A percentile compares a stretch with the other conserved stretches of the same genome.
Evolutionary conservation across 2,329 filamentous ascomycete species (phyloP).

Genomic region (Graphilbum ipis-grandicollis): DNA sequence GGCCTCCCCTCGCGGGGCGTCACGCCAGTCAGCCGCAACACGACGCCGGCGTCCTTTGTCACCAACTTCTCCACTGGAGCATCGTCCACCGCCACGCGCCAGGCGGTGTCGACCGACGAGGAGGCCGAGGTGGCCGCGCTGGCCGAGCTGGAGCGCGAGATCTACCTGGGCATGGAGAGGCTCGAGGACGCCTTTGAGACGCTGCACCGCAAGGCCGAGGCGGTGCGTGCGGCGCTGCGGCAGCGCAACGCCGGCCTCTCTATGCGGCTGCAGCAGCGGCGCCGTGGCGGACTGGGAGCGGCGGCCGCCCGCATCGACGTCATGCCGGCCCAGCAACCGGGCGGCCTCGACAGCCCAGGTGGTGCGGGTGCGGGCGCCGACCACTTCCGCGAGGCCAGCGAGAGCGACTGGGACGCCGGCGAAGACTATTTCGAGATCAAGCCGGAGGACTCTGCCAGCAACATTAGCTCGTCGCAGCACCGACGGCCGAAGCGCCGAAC

Average conservation of each 20-base stretch:
- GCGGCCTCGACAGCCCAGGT: background rate
- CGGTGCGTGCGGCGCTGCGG: constrained; percentile 60
- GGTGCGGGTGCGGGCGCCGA: background rate
- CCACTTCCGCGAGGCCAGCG: background rate
- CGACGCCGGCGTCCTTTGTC: constrained; percentile 28
- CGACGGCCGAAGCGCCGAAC: constrained; percentile 49
- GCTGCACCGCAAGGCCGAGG: constrained; percentile 71
- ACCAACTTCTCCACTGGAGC: constrained; percentile 22
- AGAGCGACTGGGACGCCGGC: constrained; percentile 40
- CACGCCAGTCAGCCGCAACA: constrained; percentile 28
- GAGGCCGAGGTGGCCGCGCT: constrained; percentile 83
- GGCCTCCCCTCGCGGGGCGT: constrained; percentile 20
- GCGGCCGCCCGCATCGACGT: constrained; percentile 31
- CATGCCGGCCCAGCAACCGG: constrained; percentile 22
- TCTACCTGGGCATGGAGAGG: constrained; percentile 85
- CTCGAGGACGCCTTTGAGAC: constrained; percentile 88
- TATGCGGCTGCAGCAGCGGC: constrained; percentile 42
- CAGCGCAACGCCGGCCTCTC: constrained; percentile 67
- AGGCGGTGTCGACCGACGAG: constrained; percentile 73
- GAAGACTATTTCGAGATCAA: constrained; percentile 44
- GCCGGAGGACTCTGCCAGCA: constrained; percentile 67
- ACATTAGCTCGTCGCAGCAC: constrained; percentile 55
- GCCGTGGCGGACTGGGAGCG: constrained; percentile 13
- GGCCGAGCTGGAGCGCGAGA: constrained; percentile 82
- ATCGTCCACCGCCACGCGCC: constrained; percentile 25